Base-by-base conservation (phyloP, 2,329 filamentous ascomycete species). In the Ophiostoma populinum region DNA sequence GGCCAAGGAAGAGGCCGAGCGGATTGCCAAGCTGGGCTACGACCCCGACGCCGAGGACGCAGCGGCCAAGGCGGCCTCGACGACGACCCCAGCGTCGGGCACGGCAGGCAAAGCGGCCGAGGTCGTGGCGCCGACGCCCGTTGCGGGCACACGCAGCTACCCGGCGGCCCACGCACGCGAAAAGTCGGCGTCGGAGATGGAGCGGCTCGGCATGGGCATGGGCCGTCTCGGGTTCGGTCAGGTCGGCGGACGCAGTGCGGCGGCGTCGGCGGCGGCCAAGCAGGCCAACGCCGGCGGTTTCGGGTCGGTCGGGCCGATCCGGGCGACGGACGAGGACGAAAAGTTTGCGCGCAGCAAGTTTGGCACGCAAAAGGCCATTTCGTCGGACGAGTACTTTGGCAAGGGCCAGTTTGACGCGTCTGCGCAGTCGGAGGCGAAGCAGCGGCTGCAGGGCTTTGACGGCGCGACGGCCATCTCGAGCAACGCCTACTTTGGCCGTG, bases 321-420 rank as follows among this genome's bases (percentile, higher is more conserved):
- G 80, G 56, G 67, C 77, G 20, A 58, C 63, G 6, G 73, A 72
- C 43, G 83, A 94, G 39, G 75, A 78, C 36, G 74, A 94, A 49
- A 75, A 72, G 50, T 92, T 82, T 51, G 83, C 86, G 6, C 80
- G 81, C 48, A 63, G 70, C 50, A 93, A 93, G 56, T 98, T 98
- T 50, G 87, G 86, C 41, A 59, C 58, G 28, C 90, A 98, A 55
- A 95, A 95, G 64, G 81, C 81, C 47, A 98, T 98, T 46, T 94
- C 85, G 0, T 94, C 86, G 1, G 90, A 98, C 54, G 90, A 98
- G 54, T 98, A 92, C 66, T 98, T 98, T 52, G 85, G 87, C 49
- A 87, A 90, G 54, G 82, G 85, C 35, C 61, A 70, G 37, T 95
- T 76, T 56, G 86, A 98, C 52, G 75, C 86, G 24, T 66, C 65